phyloP scores from a whole-genome alignment of 1,284 basidiomycete species.

The Schizopora paradoxa region DNA sequence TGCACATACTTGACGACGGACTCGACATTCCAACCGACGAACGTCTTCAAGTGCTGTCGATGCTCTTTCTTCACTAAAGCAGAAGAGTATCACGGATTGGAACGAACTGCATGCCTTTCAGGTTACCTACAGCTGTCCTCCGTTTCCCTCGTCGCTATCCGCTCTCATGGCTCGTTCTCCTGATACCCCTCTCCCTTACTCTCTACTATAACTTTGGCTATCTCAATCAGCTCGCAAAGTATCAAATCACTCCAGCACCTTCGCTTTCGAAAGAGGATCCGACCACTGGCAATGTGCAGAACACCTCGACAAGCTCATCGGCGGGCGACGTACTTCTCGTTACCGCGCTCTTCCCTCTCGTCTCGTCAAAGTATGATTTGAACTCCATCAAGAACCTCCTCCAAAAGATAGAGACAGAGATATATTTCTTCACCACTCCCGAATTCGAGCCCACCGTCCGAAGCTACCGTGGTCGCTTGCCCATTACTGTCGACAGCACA shows the following conservation, averaged over 20 bases:
- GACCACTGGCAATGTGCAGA: neutral
- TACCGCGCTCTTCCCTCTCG: slow-evolving; percentile 45
- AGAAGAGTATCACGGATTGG: no score
- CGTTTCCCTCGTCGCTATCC: slow-evolving; percentile 12
- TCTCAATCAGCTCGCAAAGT: slow-evolving; percentile 4
- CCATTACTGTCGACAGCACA: slow-evolving; percentile 41
- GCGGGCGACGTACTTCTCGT: slow-evolving; percentile 38
- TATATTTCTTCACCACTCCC: slow-evolving; percentile 48
- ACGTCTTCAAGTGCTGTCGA: no score
- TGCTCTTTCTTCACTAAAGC: no score
- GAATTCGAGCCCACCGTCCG: slow-evolving; percentile 33
- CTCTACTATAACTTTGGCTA: slow-evolving; percentile 12
- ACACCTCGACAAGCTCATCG: neutral
- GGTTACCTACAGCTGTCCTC: neutral
- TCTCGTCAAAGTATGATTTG: slow-evolving; percentile 43
- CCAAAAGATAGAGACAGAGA: slow-evolving; percentile 36
- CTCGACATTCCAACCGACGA: no score
- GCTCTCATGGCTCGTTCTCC: slow-evolving; percentile 8
- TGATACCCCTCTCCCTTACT: slow-evolving; percentile 10
- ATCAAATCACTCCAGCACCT: slow-evolving; percentile 4
- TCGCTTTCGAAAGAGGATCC: neutral
- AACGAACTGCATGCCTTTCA: no score
- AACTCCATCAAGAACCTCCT: slow-evolving; percentile 40
- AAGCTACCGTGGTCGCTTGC: slow-evolving; percentile 27
- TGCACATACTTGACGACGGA: no score